A percentile compares a stretch with the other conserved stretches of the same genome.
These are phyloP conservation scores for Pseudozyma tsukubaensis DNA, from an alignment of 1,284 basidiomycete species.

Conservation along the genomic window DNA sequence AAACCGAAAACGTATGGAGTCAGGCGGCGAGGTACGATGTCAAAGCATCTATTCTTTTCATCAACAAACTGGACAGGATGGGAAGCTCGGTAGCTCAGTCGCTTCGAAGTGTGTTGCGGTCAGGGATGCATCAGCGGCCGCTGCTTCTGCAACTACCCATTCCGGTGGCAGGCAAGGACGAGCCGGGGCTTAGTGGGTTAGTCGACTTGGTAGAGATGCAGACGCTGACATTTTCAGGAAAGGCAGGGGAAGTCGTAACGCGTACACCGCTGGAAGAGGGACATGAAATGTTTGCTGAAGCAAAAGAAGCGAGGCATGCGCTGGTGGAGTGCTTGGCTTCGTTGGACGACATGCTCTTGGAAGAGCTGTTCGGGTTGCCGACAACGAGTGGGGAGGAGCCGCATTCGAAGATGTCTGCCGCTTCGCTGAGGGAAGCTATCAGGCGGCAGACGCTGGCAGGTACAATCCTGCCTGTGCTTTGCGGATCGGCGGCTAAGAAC, in stretches of 20 bases:
- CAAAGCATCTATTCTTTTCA: constrained; percentile 79
- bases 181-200: constrained; percentile 75
- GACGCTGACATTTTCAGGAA: constrained; percentile 49
- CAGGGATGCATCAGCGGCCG: constrained; percentile 79
- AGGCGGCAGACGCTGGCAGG: constrained; percentile 77
- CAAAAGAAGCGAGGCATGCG: constrained; percentile 76
- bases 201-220: constrained; percentile 61
- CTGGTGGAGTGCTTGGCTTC: constrained; percentile 82
- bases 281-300: constrained; percentile 74
- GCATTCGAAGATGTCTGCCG: constrained; percentile 72
- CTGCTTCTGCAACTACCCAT: constrained; percentile 79
- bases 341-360: constrained; percentile 82
- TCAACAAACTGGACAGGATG: constrained; percentile 88
- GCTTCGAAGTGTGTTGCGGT: constrained; percentile 76
- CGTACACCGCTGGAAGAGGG: constrained; percentile 22
- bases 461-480: constrained; percentile 81
- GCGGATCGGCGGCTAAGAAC: constrained; percentile 83
- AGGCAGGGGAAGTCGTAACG: constrained; percentile 54
- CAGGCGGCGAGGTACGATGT: constrained; percentile 87
- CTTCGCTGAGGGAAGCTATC: constrained; percentile 71
- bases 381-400: constrained; percentile 73
- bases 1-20: constrained; percentile 87
- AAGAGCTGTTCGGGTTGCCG: constrained; percentile 71
- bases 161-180: constrained; percentile 79
- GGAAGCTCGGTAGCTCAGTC: constrained; percentile 82